phyloP scores from a whole-genome alignment of 306 rosid genomes.

The Cicer pinnatifidum region DNA sequence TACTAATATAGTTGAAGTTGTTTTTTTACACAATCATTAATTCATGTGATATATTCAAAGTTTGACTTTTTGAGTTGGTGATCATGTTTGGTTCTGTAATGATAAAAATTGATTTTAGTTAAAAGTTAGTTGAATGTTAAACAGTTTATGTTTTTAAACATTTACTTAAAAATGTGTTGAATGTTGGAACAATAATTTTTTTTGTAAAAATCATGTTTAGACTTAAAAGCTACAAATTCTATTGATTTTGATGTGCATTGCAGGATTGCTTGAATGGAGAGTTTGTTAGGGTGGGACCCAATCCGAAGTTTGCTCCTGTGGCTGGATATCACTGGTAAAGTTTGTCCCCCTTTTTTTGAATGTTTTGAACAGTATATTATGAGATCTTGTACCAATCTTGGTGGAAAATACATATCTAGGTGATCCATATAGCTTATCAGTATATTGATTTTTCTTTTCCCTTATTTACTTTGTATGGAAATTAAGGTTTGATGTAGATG shows the following conservation, averaged over 20 bases:
- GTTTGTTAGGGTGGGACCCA: conserved; percentile 96
- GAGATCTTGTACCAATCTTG: conserved; percentile 4
- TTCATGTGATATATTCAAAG: neutral
- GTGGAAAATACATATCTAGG: conserved; percentile 26
- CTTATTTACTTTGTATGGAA: conserved; percentile 16
- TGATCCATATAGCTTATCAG: conserved; percentile 25
- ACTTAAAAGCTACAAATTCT: no score
- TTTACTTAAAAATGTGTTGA: neutral
- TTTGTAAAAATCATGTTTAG: neutral
- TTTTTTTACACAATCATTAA: conserved; percentile 6
- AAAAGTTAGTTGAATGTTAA: neutral
- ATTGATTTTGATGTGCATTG: conserved; percentile 14
- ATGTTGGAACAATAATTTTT: no score
- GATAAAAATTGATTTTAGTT: neutral
- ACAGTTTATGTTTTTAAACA: neutral
- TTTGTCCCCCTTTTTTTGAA: neutral
- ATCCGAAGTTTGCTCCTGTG: conserved; percentile 79
- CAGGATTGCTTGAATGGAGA: conserved; percentile 95
- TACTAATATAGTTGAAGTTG: neutral
- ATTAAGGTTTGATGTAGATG: neutral
- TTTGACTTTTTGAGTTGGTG: neutral
- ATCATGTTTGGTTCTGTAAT: neutral
- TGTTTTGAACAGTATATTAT: conserved; percentile 5
- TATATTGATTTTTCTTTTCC: neutral
- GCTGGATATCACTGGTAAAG: conserved; percentile 93